These are phyloP conservation scores for Diplodia seriata DNA, from an alignment of 2,329 filamentous ascomycete species.

Conservation along the genomic window DNA sequence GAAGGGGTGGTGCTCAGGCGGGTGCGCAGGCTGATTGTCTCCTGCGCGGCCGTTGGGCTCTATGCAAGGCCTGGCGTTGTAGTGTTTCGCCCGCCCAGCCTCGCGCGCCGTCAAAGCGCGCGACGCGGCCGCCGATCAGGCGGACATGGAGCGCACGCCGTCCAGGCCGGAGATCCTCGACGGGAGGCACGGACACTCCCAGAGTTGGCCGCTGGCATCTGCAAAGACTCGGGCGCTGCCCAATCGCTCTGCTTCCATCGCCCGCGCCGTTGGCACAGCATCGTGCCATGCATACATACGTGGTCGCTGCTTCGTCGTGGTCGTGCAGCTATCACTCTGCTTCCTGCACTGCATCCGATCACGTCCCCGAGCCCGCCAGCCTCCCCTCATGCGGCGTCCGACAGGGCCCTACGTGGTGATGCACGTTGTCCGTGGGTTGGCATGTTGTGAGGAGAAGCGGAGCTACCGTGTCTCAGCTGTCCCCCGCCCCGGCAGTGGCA, in stretches of 20 bases:
- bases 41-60: background rate
- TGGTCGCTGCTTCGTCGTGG: constrained; percentile 15
- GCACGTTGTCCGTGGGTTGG: background rate
- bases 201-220: background rate
- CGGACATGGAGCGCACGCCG: constrained; percentile 5
- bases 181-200: constrained; percentile 1
- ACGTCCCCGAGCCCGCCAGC: constrained; percentile 8
- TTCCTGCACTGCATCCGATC: constrained; percentile 23
- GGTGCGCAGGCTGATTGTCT: background rate
- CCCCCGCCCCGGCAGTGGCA: constrained; percentile 5
- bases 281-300: constrained; percentile 6
- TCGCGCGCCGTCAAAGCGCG: constrained; percentile 7
- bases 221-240: constrained; percentile 4
- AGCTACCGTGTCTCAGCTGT: constrained; percentile 7
- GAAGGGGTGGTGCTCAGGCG: background rate
- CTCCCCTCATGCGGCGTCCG: constrained; percentile 9
- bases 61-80: constrained; percentile 15
- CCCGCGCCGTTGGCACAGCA: constrained; percentile 20
- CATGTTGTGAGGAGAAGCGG: constrained; percentile 13
- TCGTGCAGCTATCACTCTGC: constrained; percentile 1
- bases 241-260: constrained; percentile 13
- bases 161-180: constrained; percentile 1
- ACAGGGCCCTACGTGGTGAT: constrained; percentile 24
- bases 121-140: constrained; percentile 1
- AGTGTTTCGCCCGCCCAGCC: constrained; percentile 12